phyloP scores from a whole-genome alignment of 139 green algal species.

The Pycnococcus provasolii region DNA sequence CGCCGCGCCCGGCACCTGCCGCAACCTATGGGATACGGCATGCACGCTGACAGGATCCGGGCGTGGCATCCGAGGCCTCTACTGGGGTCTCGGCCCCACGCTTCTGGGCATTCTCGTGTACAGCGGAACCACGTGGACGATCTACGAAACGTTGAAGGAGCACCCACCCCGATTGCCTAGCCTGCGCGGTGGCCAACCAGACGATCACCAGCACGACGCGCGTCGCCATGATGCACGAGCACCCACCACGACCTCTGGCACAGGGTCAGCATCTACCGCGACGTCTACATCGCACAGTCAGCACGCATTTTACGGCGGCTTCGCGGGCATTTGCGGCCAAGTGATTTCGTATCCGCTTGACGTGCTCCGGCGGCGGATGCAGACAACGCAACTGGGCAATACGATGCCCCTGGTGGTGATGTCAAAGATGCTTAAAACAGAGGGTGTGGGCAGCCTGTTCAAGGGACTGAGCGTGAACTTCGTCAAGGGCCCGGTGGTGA shows the following conservation, averaged over 20 bases:
- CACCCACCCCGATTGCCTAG: neutral
- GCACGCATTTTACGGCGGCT: constrained; percentile 12
- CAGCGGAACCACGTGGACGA: constrained; percentile 25
- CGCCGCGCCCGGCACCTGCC: neutral
- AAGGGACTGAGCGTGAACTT: constrained; percentile 28
- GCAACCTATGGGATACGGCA: neutral
- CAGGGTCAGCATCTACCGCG: no score
- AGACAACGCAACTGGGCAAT: neutral
- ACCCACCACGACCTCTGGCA: neutral
- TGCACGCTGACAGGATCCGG: neutral
- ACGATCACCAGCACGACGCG: no score
- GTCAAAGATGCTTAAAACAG: constrained; percentile 26
- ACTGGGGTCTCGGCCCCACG: constrained; percentile 80
- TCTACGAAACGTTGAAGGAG: constrained; percentile 29
- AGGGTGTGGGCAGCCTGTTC: constrained; percentile 35
- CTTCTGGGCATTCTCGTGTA: constrained; percentile 50
- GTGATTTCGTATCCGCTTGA: constrained; percentile 25
- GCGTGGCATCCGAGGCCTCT: constrained; percentile 62
- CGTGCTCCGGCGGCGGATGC: constrained; percentile 20
- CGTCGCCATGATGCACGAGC: no score
- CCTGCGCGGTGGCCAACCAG: no score
- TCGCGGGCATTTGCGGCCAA: constrained; percentile 18
- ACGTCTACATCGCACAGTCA: neutral
- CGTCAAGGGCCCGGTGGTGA: constrained; percentile 17
- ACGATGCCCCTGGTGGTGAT: constrained; percentile 17